Base-by-base conservation (phyloP, 768 basidiomycete species). In the Cyclocybe aegerita region DNA sequence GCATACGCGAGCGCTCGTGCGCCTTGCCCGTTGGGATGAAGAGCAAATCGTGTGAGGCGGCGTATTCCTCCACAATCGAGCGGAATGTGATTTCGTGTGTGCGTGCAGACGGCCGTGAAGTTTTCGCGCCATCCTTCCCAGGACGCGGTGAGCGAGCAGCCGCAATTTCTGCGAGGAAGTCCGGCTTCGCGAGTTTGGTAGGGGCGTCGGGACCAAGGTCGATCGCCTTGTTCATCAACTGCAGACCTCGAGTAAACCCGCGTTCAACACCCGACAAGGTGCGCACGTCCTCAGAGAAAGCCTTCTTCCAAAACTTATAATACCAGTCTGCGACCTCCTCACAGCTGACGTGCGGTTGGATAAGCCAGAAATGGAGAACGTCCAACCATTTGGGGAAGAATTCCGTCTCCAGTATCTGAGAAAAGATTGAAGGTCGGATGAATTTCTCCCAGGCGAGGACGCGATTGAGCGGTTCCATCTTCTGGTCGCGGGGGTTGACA, bases 321-420 rank as follows among this genome's bases (percentile, higher is more conserved):
- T 87, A 97, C 97, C 97, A 99, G 52, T 88, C 81, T 3, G 89
- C 89, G 8, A 99, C 93, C 67, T 98, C 93, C 58, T 89, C 91
- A 59, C 93, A 88, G 70, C 84, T 94, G 61, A 88, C 88, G 40
- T 73, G 81, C 1, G 93, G 91, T 56, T 93, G 90, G n/a, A 88
- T 77, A 36, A 99, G 85, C 97, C 97, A 98, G 39, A 92, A 69
- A 62, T 95, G 86, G 16, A 99, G 74, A 15, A 90, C 85, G 43
- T 93, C 88, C 52, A 98, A 76, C 94, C 95, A 99, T 65, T 97
- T 96, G 4, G 93, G 91, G 79, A 98, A 98, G 75, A 98, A 96
- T 60, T 93, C 93, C 4, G 80, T 78, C 65, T 96, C 91, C 55
- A 99, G 71, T 9, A 99, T 72, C 61, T 94, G 90, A 1, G 85